phyloP scores from a whole-genome alignment of 2,329 filamentous ascomycete genomes.

The Pseudonectria buxi region DNA sequence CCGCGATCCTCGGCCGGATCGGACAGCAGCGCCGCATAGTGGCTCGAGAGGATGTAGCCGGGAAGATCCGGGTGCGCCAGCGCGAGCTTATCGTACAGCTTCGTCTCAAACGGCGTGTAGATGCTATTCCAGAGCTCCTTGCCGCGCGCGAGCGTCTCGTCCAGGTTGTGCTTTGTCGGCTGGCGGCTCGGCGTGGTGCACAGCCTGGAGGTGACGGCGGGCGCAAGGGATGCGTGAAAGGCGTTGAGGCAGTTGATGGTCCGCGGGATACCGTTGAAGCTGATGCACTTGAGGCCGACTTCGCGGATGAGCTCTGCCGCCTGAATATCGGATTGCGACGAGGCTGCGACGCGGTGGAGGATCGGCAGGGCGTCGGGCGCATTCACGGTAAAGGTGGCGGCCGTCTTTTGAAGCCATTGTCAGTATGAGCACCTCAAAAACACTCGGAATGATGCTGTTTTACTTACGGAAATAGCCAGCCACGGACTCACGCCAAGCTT shows the following conservation, averaged over 20 bases:
- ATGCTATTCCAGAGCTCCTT: conserved; percentile 66
- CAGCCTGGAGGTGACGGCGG: conserved; percentile 45
- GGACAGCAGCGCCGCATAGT: conserved; percentile 68
- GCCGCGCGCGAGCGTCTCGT: conserved; percentile 50
- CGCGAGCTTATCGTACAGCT: conserved; percentile 64
- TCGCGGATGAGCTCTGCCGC: conserved; percentile 69
- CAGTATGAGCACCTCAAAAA: neutral
- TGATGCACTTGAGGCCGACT: conserved; percentile 69
- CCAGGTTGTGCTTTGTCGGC: conserved; percentile 46
- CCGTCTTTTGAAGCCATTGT: conserved; percentile 48
- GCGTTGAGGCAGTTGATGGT: conserved; percentile 76
- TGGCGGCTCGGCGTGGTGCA: conserved; percentile 50
- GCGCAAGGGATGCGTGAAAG: conserved; percentile 58
- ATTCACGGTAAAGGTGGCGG: conserved; percentile 80
- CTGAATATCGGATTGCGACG: conserved; percentile 27
- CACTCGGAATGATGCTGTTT: too few species aligned
- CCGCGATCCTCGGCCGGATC: conserved; percentile 49
- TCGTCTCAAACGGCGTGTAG: conserved; percentile 67
- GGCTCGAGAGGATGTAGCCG: conserved; percentile 67
- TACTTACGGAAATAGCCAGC: conserved; percentile 57
- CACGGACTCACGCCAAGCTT: conserved; percentile 58
- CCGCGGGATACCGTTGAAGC: conserved; percentile 75
- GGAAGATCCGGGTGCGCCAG: conserved; percentile 76
- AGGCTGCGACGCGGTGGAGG: conserved; percentile 51
- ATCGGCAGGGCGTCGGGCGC: conserved; percentile 66